Percentiles rank a stretch among this genome's conserved stretches.
Conservation (phyloP, 1,284 basidiomycete genomes). For the Trichosporon sp. region DNA sequence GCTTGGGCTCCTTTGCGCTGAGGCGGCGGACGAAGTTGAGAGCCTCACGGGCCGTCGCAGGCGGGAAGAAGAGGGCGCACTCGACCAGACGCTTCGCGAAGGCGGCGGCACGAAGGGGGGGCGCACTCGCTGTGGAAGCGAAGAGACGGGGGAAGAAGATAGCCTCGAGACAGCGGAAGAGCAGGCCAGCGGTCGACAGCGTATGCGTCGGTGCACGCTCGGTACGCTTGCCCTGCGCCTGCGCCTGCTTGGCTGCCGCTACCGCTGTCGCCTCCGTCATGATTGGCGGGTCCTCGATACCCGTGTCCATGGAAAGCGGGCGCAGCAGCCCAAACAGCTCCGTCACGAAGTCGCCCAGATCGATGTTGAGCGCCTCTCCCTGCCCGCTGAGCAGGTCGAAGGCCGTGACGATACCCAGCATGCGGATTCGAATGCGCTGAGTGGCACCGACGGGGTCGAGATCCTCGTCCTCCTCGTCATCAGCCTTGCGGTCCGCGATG, state of each 20-base stretch:
- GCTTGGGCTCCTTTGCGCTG: constrained; percentile 67
- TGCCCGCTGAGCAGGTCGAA: constrained; percentile 95
- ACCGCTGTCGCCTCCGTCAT: constrained; percentile 26
- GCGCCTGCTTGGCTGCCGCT: constrained; percentile 15
- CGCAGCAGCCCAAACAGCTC: constrained; percentile 51
- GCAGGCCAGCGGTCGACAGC: constrained; percentile 55
- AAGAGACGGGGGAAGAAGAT: constrained; percentile 65
- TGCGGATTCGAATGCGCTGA: constrained; percentile 57
- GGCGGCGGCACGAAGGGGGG: constrained; percentile 76
- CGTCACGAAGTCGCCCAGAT: constrained; percentile 81
- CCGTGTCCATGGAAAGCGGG: constrained; percentile 50
- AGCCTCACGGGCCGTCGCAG: constrained; percentile 59
- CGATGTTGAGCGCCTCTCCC: constrained; percentile 96
- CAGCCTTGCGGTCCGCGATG: constrained; percentile 54
- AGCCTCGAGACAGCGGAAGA: constrained; percentile 77
- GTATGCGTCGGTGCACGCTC: constrained; percentile 27
- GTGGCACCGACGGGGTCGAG: constrained; percentile 29
- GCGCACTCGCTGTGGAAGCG: constrained; percentile 52
- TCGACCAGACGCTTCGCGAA: constrained; percentile 85
- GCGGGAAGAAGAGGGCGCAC: constrained; percentile 72
- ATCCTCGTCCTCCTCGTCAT: constrained; percentile 35
- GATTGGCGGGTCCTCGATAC: constrained; percentile 49
- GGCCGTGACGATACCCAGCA: constrained; percentile 87
- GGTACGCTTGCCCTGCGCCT: constrained; percentile 7
- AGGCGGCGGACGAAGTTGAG: constrained; percentile 68